Evolutionary conservation across 208 protist genomes (phyloP), one percentile per base, ranked within the genome.

Genomic region (Crithidia sp.): DNA sequence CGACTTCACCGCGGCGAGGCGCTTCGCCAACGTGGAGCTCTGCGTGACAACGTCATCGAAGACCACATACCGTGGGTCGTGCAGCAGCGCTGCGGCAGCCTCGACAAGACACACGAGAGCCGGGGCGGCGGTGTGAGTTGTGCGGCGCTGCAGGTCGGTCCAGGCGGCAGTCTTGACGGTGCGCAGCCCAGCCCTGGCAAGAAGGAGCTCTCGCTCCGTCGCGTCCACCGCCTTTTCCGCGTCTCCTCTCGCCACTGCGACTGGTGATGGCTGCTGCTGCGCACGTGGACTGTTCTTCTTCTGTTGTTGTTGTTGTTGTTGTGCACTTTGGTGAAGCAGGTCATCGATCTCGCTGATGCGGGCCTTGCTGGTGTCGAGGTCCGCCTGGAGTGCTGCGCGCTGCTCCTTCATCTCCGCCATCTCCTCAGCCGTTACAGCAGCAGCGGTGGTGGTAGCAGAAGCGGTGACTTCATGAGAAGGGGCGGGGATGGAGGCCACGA

Each of bases 321-420:
- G 39, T 5, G 40, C 43, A 7, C 60, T 28, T 19, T 65, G 44
- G 0, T 41, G 45, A 40, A 77, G 47, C 13, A 67, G 58, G 16
- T 36, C 55, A 43, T 76, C 65, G 19, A 89, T 69, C 39, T 80
- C 84, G 0, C 59, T 52, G 39, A 89, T 63, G 14, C 84, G 80
- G 7, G 71, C 67, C 47, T 65, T 56, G 60, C 81, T 84, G 13
- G 81, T 77, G 10, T 71, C 75, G 37, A 83, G 44, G 56, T 83
- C 84, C 4, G 39, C 41, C 17, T 62, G 28, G 3, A 89, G 71
- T 13, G 71, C 54, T 16, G 59, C 56, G 8, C 84, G 76, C 7
- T 82, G 80, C 49, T 77, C 77, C 19, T 13, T 56, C 55, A 89
- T 61, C 50, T 86, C 84, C 57, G 28, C 67, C 19, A 83, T 43